phyloP scores from a whole-genome alignment of 805 yeast species.

The Candida schatavii region DNA sequence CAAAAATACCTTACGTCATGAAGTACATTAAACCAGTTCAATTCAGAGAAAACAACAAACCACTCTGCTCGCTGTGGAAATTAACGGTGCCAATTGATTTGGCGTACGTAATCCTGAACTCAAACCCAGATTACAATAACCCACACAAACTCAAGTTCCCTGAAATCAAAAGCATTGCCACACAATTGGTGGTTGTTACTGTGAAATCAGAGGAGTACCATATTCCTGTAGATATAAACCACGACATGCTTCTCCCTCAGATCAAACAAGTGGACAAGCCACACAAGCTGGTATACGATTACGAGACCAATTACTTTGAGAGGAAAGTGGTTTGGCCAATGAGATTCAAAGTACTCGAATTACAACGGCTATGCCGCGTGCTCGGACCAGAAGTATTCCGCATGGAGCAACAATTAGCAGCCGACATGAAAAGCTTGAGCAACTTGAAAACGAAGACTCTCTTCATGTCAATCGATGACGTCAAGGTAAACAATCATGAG shows the following conservation, averaged over 20 bases:
- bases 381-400: constrained; percentile 24
- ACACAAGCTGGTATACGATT: constrained; percentile 16
- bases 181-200: constrained; percentile 22
- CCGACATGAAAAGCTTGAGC: constrained; percentile 29
- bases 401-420: constrained; percentile 26
- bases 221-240: constrained; percentile 18
- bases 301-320: constrained; percentile 23
- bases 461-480: constrained; percentile 19
- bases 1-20: constrained; percentile 4
- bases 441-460: constrained; percentile 23
- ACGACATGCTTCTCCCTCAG: constrained; percentile 17
- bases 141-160: constrained; percentile 12
- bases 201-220: constrained; percentile 15
- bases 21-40: constrained; percentile 8
- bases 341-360: constrained; percentile 15
- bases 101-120: background rate
- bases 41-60: background rate
- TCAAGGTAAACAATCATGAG: constrained; percentile 8
- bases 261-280: constrained; percentile 6
- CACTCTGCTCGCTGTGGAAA: constrained; percentile 4
- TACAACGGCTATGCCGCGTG: constrained; percentile 15
- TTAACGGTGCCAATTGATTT: constrained; percentile 6
- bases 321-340: constrained; percentile 22
- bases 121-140: background rate
- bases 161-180: constrained; percentile 13